phyloP scores from a whole-genome alignment of 208 protist genomes.

The Trypanosoma theileri region DNA sequence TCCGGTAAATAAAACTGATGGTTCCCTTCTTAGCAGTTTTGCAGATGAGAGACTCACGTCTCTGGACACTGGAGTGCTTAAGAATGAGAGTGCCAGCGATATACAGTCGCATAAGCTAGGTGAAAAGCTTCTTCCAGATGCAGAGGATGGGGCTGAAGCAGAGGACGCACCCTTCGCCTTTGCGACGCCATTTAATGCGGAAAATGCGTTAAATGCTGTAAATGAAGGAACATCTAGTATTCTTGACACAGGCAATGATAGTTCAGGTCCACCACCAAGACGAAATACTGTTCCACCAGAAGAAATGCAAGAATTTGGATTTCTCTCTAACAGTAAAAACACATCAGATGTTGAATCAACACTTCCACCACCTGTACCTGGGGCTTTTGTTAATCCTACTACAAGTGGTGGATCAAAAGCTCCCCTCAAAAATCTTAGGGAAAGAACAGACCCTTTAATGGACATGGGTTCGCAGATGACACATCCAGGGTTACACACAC shows the following conservation, averaged over 20 bases:
- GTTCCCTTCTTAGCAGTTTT: background rate
- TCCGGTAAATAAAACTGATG: conserved; percentile 2
- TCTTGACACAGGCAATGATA: background rate
- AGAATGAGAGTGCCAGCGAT: background rate
- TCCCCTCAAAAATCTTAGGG: too few species aligned
- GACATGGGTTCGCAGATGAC: background rate
- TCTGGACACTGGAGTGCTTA: background rate
- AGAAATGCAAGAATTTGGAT: background rate
- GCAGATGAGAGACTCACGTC: conserved; percentile 2
- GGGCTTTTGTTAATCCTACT: too few species aligned
- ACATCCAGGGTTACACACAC: conserved; percentile 13
- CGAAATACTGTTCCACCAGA: background rate
- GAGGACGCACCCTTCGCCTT: background rate
- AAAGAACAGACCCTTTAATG: background rate
- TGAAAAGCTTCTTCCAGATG: background rate
- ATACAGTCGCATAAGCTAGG: background rate
- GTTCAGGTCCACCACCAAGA: conserved; percentile 3
- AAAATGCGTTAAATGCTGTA: background rate
- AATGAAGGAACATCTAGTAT: background rate
- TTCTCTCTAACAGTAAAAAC: background rate
- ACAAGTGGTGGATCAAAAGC: too few species aligned
- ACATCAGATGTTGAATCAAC: background rate
- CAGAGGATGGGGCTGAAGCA: too few species aligned
- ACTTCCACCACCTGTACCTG: background rate
- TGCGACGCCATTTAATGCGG: background rate